These are phyloP conservation scores for Neofusicoccum sp. DNA, from an alignment of 2,329 filamentous ascomycete species.

Conservation along the genomic window DNA sequence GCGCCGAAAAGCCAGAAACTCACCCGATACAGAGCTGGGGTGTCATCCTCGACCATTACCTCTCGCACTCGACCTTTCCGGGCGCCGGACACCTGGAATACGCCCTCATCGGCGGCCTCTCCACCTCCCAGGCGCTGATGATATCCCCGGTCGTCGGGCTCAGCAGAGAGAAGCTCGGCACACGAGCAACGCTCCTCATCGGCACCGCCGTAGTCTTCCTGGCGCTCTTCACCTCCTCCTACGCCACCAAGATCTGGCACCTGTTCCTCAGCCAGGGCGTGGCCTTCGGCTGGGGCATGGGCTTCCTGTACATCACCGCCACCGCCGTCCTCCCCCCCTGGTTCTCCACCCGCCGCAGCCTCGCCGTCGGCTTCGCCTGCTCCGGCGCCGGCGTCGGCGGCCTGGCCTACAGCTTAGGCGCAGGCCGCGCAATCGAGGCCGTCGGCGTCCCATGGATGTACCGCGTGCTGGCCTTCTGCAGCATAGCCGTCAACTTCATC, in stretches of 20 bases:
- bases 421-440: slow-evolving; percentile 29
- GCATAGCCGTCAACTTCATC: slow-evolving; percentile 25
- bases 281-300: slow-evolving; percentile 36
- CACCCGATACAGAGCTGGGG: background rate
- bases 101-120: slow-evolving; percentile 37
- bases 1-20: too few species aligned
- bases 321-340: slow-evolving; percentile 38
- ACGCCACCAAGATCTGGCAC: slow-evolving; percentile 34
- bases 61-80: background rate
- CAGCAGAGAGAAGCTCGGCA: slow-evolving; percentile 19
- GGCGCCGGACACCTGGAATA: slow-evolving; percentile 30
- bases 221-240: slow-evolving; percentile 33
- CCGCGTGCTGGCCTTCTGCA: slow-evolving; percentile 31
- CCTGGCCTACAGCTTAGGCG: slow-evolving; percentile 27
- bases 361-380: slow-evolving; percentile 37
- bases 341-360: slow-evolving; percentile 35
- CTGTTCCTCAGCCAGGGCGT: slow-evolving; percentile 34
- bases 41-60: slow-evolving; percentile 10
- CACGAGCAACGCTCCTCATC: slow-evolving; percentile 25
- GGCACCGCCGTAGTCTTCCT: slow-evolving; percentile 31
- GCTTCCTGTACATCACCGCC: slow-evolving; percentile 35
- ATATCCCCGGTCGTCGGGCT: slow-evolving; percentile 27
- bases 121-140: slow-evolving; percentile 28
- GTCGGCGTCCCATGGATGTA: slow-evolving; percentile 30
- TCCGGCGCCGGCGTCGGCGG: slow-evolving; percentile 38